Evolutionary conservation across 805 yeast species (phyloP).

Genomic region (Pichia phayaonensis): DNA sequence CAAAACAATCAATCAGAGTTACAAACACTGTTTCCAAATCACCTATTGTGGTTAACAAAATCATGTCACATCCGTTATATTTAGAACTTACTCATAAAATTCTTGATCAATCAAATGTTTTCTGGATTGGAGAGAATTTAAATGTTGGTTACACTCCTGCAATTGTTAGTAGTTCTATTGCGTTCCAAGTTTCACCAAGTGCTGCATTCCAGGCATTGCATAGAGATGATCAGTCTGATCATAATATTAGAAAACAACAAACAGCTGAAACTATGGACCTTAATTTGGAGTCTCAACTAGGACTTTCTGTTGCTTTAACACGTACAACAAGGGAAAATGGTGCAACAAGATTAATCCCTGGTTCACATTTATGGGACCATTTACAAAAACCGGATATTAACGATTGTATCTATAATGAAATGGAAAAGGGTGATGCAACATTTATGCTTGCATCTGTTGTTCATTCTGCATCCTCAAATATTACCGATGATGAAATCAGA

Average conservation of each 20-base stretch:
- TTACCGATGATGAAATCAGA: conserved; percentile 22
- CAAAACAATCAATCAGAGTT: conserved; percentile 9
- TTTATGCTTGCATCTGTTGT: conserved; percentile 26
- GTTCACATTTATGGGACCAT: conserved; percentile 26
- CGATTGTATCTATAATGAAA: conserved; percentile 21
- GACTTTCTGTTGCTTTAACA: conserved; percentile 22
- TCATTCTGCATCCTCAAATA: conserved; percentile 28
- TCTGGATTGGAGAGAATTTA: conserved; percentile 9
- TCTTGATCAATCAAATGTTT: conserved; percentile 7
- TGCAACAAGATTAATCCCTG: conserved; percentile 27
- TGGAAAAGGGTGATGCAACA: conserved; percentile 27
- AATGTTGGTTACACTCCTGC: conserved; percentile 6
- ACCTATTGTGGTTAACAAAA: conserved; percentile 4
- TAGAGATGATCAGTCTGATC: conserved; percentile 11
- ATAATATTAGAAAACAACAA: conserved; percentile 6
- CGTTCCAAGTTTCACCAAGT: conserved; percentile 7
- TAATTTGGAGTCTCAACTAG: conserved; percentile 14
- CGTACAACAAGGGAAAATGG: conserved; percentile 25
- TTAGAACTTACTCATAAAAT: conserved; percentile 1
- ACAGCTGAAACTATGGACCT: conserved; percentile 1
- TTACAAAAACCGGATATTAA: conserved; percentile 17
- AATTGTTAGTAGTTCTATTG: conserved; percentile 6
- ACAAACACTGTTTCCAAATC: conserved; percentile 9
- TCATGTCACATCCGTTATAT: conserved; percentile 5
- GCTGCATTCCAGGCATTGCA: conserved; percentile 8